A percentile compares a stretch with the other conserved stretches of the same genome.
These are phyloP conservation scores for Bertia moriformis DNA, from an alignment of 2,329 filamentous ascomycete genomes.

Conservation along the genomic window DNA sequence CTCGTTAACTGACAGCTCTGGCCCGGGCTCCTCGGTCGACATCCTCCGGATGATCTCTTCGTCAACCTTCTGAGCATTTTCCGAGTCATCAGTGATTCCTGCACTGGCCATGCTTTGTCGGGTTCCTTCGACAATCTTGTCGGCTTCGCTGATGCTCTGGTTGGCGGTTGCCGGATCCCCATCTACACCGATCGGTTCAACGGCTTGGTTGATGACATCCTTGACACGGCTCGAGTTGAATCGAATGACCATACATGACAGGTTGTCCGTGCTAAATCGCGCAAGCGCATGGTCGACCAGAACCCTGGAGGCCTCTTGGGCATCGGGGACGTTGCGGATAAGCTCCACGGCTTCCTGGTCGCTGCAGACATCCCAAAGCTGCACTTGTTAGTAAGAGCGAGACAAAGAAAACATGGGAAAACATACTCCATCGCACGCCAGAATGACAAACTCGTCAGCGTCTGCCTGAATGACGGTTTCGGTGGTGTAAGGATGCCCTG, in stretches of 20 bases:
- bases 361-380: constrained; percentile 98
- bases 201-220: background rate
- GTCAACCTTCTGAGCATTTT: background rate
- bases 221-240: constrained; percentile 37
- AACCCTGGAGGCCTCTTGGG: constrained; percentile 66
- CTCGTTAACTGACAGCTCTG: background rate
- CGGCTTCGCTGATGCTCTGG: background rate
- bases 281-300: constrained; percentile 86
- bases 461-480: constrained; percentile 95
- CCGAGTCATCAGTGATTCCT: background rate
- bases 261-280: constrained; percentile 89
- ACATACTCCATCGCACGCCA: constrained; percentile 96
- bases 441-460: constrained; percentile 86
- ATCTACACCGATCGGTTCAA: background rate
- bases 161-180: background rate
- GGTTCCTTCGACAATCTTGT: background rate
- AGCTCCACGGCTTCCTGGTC: constrained; percentile 96
- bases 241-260: constrained; percentile 94
- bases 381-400: constrained; percentile 5
- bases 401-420: background rate
- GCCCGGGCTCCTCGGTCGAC: background rate
- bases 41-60: background rate
- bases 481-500: constrained; percentile 92
- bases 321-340: constrained; percentile 68
- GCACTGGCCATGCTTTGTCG: background rate